phyloP scores from a whole-genome alignment of 2,329 filamentous ascomycete genomes.

The Colletotrichum chlorophyti region DNA sequence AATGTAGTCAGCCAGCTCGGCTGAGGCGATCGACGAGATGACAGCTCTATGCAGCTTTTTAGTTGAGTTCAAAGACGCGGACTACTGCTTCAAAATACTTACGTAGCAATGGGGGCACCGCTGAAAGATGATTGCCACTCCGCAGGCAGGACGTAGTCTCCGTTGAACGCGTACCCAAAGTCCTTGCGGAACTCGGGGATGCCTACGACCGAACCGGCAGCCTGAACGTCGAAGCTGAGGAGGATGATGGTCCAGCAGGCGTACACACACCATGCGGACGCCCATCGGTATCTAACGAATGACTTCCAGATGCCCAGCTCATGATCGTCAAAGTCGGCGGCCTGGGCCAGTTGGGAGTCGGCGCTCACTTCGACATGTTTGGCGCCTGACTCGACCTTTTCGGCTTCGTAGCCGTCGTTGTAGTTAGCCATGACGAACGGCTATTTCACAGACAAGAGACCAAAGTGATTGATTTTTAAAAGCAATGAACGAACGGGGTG shows the following conservation, averaged over 20 bases:
- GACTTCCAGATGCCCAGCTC: conserved; percentile 32
- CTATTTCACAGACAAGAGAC: neutral
- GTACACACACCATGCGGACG: conserved; percentile 43
- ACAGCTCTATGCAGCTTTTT: conserved; percentile 22
- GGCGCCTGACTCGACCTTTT: conserved; percentile 8
- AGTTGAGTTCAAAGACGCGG: neutral
- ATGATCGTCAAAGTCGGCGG: conserved; percentile 35
- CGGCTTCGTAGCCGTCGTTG: conserved; percentile 8
- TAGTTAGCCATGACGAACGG: neutral
- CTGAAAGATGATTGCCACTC: conserved; percentile 52
- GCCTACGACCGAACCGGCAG: conserved; percentile 47
- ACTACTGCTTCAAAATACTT: neutral
- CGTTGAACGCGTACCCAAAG: conserved; percentile 46
- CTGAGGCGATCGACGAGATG: conserved; percentile 39
- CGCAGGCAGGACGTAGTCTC: conserved; percentile 46
- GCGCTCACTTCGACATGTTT: conserved; percentile 9
- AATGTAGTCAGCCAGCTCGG: conserved; percentile 40
- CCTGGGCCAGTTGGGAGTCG: conserved; percentile 9
- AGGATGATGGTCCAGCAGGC: conserved; percentile 47
- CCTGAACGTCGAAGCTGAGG: conserved; percentile 49
- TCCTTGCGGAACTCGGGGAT: conserved; percentile 52
- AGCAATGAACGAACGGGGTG: too few relatives aligned
- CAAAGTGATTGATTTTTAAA: neutral
- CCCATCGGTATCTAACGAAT: conserved; percentile 34
- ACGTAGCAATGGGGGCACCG: conserved; percentile 47